Percentiles rank a stretch among this genome's conserved stretches.
Evolutionary conservation across 805 yeast species (phyloP).

Genomic region (Saturnispora hagleri): DNA sequence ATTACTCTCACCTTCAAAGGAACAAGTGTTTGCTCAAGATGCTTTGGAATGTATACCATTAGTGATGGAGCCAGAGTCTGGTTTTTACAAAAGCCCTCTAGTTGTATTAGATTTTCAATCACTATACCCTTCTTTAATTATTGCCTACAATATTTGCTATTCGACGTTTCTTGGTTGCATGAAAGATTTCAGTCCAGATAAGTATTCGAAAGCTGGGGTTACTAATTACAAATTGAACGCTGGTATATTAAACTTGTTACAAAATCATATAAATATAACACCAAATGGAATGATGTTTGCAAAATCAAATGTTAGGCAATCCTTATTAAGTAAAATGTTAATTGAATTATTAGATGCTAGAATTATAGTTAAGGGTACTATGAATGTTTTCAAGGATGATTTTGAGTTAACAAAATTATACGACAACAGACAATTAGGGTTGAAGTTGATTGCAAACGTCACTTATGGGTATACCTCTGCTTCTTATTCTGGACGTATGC

Average conservation of each 20-base stretch:
- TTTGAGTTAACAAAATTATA: constrained; percentile 44
- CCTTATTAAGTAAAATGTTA: constrained; percentile 75
- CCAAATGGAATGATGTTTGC: constrained; percentile 86
- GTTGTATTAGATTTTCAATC: constrained; percentile 91
- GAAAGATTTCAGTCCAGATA: constrained; percentile 38
- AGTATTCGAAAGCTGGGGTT: constrained; percentile 45
- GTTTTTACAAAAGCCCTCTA: constrained; percentile 79
- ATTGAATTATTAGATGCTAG: constrained; percentile 75
- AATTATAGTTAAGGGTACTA: constrained; percentile 66
- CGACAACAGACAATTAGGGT: constrained; percentile 73
- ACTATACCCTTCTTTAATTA: constrained; percentile 83
- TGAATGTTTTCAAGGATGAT: constrained; percentile 44
- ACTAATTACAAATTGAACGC: constrained; percentile 39
- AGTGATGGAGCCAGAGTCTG: constrained; percentile 86
- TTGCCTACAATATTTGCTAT: constrained; percentile 84
- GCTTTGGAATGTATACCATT: constrained; percentile 83
- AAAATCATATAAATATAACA: constrained; percentile 53
- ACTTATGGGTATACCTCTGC: constrained; percentile 96
- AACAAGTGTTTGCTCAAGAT: constrained; percentile 74
- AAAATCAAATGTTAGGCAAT: constrained; percentile 53
- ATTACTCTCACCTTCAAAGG: constrained; percentile 68
- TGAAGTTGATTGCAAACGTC: constrained; percentile 87
- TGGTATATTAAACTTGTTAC: constrained; percentile 46
- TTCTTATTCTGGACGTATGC: constrained; percentile 94
- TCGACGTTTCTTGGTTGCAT: constrained; percentile 62